Conservation (phyloP, 2,329 filamentous ascomycete genomes). For the Monosporascus sp. region DNA sequence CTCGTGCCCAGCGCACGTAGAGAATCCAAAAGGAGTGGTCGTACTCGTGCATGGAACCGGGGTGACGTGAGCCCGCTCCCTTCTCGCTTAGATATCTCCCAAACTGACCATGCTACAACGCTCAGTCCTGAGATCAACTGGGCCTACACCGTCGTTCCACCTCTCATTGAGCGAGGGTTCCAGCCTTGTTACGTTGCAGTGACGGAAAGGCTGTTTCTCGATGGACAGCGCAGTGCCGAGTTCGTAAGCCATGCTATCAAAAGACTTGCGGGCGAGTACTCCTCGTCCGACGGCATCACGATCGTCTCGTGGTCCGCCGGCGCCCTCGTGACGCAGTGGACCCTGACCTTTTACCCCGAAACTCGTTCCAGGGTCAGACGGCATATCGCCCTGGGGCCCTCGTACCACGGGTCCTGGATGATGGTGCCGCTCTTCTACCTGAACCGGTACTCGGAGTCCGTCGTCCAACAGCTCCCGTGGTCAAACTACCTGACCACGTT, state of each 20-base stretch:
- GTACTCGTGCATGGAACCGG: slow-evolving; percentile 3
- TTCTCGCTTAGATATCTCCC: neutral
- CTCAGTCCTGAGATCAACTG: slow-evolving; percentile 1
- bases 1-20: neutral
- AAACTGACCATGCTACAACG: neutral
- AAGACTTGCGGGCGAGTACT: neutral
- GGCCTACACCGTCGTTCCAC: neutral
- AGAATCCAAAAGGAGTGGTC: neutral
- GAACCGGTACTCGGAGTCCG: neutral
- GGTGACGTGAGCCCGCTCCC: neutral
- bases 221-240: slow-evolving; percentile 1
- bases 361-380: neutral
- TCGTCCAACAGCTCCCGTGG: slow-evolving; percentile 2
- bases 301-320: slow-evolving; percentile 3
- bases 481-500: neutral
- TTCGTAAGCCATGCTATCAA: neutral
- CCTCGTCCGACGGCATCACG: neutral
- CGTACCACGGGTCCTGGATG: slow-evolving; percentile 1
- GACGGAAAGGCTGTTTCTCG: neutral
- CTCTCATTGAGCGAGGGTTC: slow-evolving; percentile 1
- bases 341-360: slow-evolving; percentile 1
- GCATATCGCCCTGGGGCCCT: neutral
- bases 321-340: slow-evolving; percentile 2
- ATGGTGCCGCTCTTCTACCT: slow-evolving; percentile 2
- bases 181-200: slow-evolving; percentile 1